Conservation (phyloP, 192 early-diverging fungal genomes). For the Mortierella antarctica region DNA sequence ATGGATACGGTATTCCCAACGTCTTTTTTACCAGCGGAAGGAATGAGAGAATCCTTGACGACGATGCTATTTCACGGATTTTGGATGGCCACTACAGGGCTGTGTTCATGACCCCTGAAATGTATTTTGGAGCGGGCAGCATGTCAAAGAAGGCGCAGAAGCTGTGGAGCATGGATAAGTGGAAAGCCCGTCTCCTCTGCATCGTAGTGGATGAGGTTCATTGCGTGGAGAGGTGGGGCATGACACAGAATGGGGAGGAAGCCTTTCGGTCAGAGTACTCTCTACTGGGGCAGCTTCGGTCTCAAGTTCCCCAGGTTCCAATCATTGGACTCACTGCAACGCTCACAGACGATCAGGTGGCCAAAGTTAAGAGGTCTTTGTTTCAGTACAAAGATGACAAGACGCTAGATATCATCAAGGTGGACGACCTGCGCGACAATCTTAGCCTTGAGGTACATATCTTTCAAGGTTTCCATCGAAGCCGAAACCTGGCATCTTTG, state of each 20-base stretch:
- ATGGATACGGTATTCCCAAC: conserved; percentile 1
- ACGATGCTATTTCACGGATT: neutral
- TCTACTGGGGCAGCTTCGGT: conserved; percentile 7
- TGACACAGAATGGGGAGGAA: neutral
- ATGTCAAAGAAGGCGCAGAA: neutral
- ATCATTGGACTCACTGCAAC: conserved; percentile 15
- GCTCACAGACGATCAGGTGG: conserved; percentile 2
- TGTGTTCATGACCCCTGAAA: conserved; percentile 15
- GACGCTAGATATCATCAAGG: neutral
- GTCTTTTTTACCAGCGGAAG: conserved; percentile 11
- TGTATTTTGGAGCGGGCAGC: conserved; percentile 3
- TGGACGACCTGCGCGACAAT: conserved; percentile 4
- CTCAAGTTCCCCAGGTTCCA: conserved; percentile 6
- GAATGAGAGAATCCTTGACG: neutral
- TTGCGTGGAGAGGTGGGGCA: conserved; percentile 12
- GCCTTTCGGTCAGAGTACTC: conserved; percentile 13
- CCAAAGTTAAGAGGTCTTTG: neutral
- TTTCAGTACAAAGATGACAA: neutral
- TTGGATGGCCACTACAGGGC: conserved; percentile 18
- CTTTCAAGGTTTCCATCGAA: neutral
- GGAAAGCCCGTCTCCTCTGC: neutral
- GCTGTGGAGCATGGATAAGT: neutral
- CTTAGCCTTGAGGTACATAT: conserved; percentile 14
- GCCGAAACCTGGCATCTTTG: conserved; percentile 5
- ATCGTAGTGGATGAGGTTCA: conserved; percentile 26